phyloP scores from a whole-genome alignment of 2,329 filamentous ascomycete genomes.

The Paracamarosporium sp. region DNA sequence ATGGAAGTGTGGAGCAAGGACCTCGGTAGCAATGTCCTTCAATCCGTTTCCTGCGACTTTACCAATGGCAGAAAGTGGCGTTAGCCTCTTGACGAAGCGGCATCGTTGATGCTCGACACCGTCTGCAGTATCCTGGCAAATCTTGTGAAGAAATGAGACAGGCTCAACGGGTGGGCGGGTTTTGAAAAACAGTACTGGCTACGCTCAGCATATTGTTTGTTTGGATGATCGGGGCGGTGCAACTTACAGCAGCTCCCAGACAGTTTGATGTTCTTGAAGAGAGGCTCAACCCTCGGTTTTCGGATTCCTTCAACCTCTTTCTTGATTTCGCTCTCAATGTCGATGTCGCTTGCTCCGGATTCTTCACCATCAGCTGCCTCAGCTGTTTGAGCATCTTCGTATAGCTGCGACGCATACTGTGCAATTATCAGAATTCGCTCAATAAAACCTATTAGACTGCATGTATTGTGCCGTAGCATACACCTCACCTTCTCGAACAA shows the following conservation, averaged over 20 bases:
- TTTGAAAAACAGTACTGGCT: slow-evolving; percentile 64
- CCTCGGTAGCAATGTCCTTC: slow-evolving; percentile 67
- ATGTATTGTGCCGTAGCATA: slow-evolving; percentile 1
- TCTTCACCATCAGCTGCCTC: slow-evolving; percentile 50
- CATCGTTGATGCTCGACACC: slow-evolving; percentile 60
- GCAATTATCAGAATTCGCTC: slow-evolving; percentile 43
- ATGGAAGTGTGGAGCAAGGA: slow-evolving; percentile 71
- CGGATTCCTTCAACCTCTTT: slow-evolving; percentile 74
- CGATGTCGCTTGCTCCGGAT: slow-evolving; percentile 47
- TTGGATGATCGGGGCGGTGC: neutral
- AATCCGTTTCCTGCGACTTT: slow-evolving; percentile 75
- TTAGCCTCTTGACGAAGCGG: slow-evolving; percentile 66
- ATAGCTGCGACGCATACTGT: slow-evolving; percentile 71
- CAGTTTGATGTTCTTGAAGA: slow-evolving; percentile 61
- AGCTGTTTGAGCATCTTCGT: slow-evolving; percentile 45
- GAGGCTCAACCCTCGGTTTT: slow-evolving; percentile 54
- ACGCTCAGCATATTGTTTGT: slow-evolving; percentile 18
- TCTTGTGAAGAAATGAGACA: slow-evolving; percentile 63
- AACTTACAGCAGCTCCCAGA: slow-evolving; percentile 62
- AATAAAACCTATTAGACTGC: slow-evolving; percentile 6
- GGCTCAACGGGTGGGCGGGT: slow-evolving; percentile 64
- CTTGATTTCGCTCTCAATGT: slow-evolving; percentile 76
- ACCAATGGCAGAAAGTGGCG: slow-evolving; percentile 64
- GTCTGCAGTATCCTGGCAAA: slow-evolving; percentile 63
- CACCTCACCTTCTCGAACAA: slow-evolving; percentile 70